These are phyloP conservation scores for Hippophae gyantsensis DNA, from an alignment of 306 rosid genomes.

Conservation along the genomic window DNA sequence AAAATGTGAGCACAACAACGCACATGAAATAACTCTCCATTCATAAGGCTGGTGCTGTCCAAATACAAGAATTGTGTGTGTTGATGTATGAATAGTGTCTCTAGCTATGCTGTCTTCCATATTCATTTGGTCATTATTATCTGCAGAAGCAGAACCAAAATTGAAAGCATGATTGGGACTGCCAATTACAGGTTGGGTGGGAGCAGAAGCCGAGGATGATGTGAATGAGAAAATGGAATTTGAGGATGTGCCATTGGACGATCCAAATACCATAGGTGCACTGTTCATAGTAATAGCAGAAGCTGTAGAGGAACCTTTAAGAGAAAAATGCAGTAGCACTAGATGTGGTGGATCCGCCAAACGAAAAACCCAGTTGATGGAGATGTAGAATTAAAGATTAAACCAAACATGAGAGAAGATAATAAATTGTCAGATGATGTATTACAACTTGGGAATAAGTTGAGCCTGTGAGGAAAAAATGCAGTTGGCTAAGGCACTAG, in stretches of 20 bases:
- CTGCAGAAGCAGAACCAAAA: constrained; percentile 34
- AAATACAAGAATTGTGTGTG: too few relatives aligned
- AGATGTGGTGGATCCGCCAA: constrained; percentile 13
- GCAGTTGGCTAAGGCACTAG: too few relatives aligned
- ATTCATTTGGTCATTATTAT: constrained; percentile 29
- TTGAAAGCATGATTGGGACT: constrained; percentile 28
- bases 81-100: too few relatives aligned
- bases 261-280: constrained; percentile 36
- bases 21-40: too few relatives aligned
- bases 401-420: constrained; percentile 32
- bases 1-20: too few relatives aligned
- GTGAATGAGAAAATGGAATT: constrained; percentile 48
- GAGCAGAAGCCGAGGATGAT: constrained; percentile 32
- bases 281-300: constrained; percentile 27
- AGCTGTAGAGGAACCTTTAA: constrained; percentile 22
- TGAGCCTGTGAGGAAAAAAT: too few relatives aligned
- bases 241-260: constrained; percentile 38
- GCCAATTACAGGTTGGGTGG: constrained; percentile 54
- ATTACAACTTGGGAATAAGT: too few relatives aligned
- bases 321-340: constrained; percentile 4
- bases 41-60: too few relatives aligned
- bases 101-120: too few relatives aligned
- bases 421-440: too few relatives aligned
- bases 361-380: constrained; percentile 23
- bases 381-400: constrained; percentile 24